These are phyloP conservation scores for Entomortierella chlamydospora DNA, from an alignment of 192 early-diverging fungal genomes.

Conservation along the genomic window DNA sequence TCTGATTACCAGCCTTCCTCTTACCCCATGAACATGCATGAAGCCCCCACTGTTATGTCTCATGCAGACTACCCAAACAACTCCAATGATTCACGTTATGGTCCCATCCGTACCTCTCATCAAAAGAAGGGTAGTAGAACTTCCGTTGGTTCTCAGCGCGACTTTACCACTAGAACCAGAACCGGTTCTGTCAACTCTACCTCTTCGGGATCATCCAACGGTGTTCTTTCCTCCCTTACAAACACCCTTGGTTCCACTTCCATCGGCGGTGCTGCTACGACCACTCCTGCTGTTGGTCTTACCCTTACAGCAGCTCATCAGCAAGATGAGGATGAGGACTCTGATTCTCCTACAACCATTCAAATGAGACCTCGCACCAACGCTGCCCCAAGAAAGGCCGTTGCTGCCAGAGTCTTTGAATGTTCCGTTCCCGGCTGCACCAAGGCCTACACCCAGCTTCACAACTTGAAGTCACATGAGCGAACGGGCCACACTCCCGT, in stretches of 20 bases:
- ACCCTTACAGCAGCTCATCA: slow-evolving; percentile 3
- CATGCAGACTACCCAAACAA: slow-evolving; percentile 34
- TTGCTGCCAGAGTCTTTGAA: slow-evolving; percentile 60
- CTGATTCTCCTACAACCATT: slow-evolving; percentile 43
- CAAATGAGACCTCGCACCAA: slow-evolving; percentile 27
- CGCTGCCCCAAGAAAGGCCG: slow-evolving; percentile 38
- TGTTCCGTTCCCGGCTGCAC: slow-evolving; percentile 53
- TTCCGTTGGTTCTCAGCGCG: slow-evolving; percentile 37
- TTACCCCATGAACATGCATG: slow-evolving; percentile 33
- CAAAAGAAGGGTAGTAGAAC: slow-evolving; percentile 22
- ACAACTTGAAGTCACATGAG: slow-evolving; percentile 59
- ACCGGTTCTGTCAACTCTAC: slow-evolving; percentile 49
- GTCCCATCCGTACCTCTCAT: slow-evolving; percentile 17
- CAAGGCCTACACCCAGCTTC: slow-evolving; percentile 55
- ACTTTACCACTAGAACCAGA: slow-evolving; percentile 32
- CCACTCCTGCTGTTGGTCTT: background rate
- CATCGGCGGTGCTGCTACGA: background rate
- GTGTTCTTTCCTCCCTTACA: slow-evolving; percentile 24
- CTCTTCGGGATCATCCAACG: slow-evolving; percentile 34
- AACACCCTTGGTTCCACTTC: slow-evolving; percentile 13
- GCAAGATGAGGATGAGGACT: slow-evolving; percentile 39
- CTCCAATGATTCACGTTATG: slow-evolving; percentile 6
- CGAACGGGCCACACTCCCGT: slow-evolving; percentile 65
- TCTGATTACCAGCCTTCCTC: slow-evolving; percentile 40
- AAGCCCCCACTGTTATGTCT: slow-evolving; percentile 46